Base-by-base conservation (phyloP, 2,329 filamentous ascomycete genomes). In the Aspergillus pseudoviridinutans region DNA sequence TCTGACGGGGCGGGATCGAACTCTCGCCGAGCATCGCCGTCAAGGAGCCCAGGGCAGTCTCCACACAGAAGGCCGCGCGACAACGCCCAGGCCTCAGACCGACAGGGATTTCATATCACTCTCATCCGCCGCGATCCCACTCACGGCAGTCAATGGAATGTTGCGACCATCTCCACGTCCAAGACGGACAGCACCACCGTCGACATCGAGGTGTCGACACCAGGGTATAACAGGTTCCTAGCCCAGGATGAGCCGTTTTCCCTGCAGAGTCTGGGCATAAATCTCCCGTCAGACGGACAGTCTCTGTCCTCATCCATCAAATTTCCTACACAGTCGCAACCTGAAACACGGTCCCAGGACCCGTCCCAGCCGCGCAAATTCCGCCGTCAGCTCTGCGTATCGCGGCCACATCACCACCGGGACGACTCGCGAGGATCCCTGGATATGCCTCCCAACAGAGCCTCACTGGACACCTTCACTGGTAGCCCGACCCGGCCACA, bases 41-140 rank as follows among this genome's bases (percentile, higher is more conserved):
- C 62, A 8, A 61, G 63, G 58, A 73, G 66, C 27, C 64, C 68
- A n/a, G 66, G 62, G 5, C 66, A 69, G 42, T 71, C 68, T 9
- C 68, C 70, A 2, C 60, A 51, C 49, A 61, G 65, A 22, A 53
- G 57, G 32, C 56, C 58, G 12, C 53, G 55, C 20, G 58, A 58
- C 22, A 22, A 14, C 35, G 57, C 14, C 46, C 20, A 49, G 24
- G 46, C 58, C 49, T 42, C 56, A 10, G 63, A 59, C 14, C 57
- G 61, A 32, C 58, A 65, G n/a, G 66, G 71, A 2, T 77, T 77
- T 53, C 69, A 71, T 55, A 71, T 80, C 49, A 87, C 85, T 0
- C 72, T 92, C 14, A 91, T 92, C 65, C 86, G 89, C n/a, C 84
- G 89, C 61, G 87, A 92, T 68, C 87, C 87, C 1, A 79, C 82